Evolutionary conservation across 768 basidiomycete genomes (phyloP), one percentile per base, ranked within the genome.

Genomic region (Botryobasidium botryosum): DNA sequence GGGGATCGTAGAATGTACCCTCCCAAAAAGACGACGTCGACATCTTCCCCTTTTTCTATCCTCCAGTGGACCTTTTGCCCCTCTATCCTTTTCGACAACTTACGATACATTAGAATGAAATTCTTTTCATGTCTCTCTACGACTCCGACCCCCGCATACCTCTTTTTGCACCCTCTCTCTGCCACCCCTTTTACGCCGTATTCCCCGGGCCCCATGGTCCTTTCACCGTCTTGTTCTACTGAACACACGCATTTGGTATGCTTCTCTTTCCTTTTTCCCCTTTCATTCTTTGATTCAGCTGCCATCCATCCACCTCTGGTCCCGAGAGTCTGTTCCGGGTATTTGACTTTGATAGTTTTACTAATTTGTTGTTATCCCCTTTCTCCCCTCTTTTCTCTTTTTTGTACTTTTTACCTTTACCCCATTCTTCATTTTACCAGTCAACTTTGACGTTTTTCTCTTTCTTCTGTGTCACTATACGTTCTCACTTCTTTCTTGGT

Each of bases 321-420:
- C 31, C 31, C n/a, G 31, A n/a, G 31, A 33, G 31, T 33, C n/a
- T 33, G 31, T 10, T n/a, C n/a, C n/a, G n/a, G 10, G n/a, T n/a
- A 10, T 33, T 10, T 33, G 31, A n/a, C 10, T 10, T 10, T 33
- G 31, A n/a, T 10, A 10, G 17, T n/a, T 43, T 43, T 29, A n/a
- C 2, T 43, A 7, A 3, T 32, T 18, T 45, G 12, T 37, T 33
- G 28, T 35, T 36, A 24, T n/a, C 35, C 32, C 21, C 3, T 24
- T 35, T 33, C 10, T 8, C 17, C 17, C 31, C 8, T 8, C 17
- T 23, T 45, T 10, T 23, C 17, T 24, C 15, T 13, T 26, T 32
- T 37, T 39, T 37, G 35, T 37, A 18, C 32, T 21, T 32, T 37
- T 45, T 39, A 13, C 44, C 15, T 45, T 21, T 37, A 15, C 10